Base-by-base conservation (phyloP, 257 asterid species). In the Galeopsis tetrahit region DNA sequence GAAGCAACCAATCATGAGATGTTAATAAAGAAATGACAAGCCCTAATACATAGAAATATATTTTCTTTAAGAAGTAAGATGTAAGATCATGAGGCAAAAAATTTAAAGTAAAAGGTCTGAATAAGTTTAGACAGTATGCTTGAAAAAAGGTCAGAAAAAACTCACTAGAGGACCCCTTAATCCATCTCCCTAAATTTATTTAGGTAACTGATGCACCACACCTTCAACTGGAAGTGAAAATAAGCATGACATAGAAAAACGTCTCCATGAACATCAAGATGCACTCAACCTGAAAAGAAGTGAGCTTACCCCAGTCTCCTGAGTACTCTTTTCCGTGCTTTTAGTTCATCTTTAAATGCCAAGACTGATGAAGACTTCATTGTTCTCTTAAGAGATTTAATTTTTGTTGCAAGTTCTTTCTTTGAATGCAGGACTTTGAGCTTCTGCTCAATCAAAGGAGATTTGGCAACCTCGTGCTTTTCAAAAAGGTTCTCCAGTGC, bases 321-420 rank as follows among this genome's bases (percentile, higher is more conserved):
- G 55, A 95, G 93, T 66, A 85, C 96, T 82, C 98, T 85, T 87
- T 88, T 95, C 84, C 98, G 88, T 42, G 96, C 93, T 82, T 88
- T 95, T 71, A 95, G 95, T 86, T 95, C 99, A 85, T 92, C 98
- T 82, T 87, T 95, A 85, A 95, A 95, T 63, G 98, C 98, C 88
- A 95, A 84, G 53, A 82, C 88, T 8, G 96, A 86, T 34, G 99
- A 89, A 46, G 96, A 62, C 39, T 96, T 93, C 90, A 92, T 33
- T 35, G 83, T 71, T 84, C 81, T 87, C 91, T 92, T 95, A 44
- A 95, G 81, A 51, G 92, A 87, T 82, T 85, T 91, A 62, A 95
- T 88, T 82, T 83, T 95, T 74, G 85, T 78, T 5, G 90, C 79
- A 69, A 91, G 92, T 74, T 91, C 98, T 83, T 95, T 95, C 87